These are phyloP conservation scores for Diaporthe vexans DNA, from an alignment of 2,329 filamentous ascomycete species.

Conservation along the genomic window DNA sequence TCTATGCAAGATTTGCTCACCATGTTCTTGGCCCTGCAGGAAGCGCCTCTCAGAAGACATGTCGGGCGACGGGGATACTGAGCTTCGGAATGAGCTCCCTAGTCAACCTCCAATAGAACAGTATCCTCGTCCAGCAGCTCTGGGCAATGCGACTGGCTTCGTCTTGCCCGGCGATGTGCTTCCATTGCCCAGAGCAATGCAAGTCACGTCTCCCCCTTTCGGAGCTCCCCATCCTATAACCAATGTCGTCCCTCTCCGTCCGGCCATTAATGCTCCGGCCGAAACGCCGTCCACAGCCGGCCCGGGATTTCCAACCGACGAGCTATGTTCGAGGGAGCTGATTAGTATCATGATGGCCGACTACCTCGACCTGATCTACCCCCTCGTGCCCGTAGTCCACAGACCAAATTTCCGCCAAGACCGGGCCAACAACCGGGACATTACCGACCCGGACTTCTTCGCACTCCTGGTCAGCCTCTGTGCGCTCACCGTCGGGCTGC, in stretches of 20 bases:
- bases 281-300: neutral
- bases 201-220: slow-evolving; percentile 2
- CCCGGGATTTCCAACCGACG: slow-evolving; percentile 45
- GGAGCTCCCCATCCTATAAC: neutral
- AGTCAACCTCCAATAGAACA: neutral
- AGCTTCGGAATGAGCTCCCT: neutral
- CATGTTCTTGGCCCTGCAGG: neutral
- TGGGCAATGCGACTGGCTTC: neutral
- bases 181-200: neutral
- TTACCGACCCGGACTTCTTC: slow-evolving; percentile 46
- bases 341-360: slow-evolving; percentile 46
- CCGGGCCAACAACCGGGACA: slow-evolving; percentile 44
- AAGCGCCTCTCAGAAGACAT: slow-evolving; percentile 3
- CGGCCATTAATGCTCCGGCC: neutral
- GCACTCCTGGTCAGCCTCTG: slow-evolving; percentile 46
- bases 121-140: neutral
- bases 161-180: slow-evolving; percentile 19
- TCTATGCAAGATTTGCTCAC: slow-evolving; percentile 12
- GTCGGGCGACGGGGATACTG: neutral
- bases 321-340: slow-evolving; percentile 46
- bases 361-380: slow-evolving; percentile 48
- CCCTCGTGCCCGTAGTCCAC: slow-evolving; percentile 46
- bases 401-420: slow-evolving; percentile 46
- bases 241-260: neutral
- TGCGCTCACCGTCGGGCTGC: slow-evolving; percentile 46